Conservation (phyloP, 441 rosid genomes). For the Croton laevigatus region DNA sequence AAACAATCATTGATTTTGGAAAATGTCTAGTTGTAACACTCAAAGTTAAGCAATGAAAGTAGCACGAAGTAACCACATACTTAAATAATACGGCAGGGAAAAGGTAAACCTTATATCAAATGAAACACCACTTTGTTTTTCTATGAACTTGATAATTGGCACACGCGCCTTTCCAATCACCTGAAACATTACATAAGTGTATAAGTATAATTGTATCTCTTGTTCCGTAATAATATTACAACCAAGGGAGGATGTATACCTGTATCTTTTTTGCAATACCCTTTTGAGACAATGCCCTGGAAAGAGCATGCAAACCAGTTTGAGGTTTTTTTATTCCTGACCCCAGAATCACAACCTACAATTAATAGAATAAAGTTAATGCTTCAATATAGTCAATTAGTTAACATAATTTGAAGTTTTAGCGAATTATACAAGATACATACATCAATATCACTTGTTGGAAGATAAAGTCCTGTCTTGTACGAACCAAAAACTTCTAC, state of each 20-base stretch:
- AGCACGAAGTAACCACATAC: neutral
- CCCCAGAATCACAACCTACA: conserved; percentile 73
- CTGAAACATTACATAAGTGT: conserved; percentile 31
- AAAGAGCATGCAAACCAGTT: conserved; percentile 70
- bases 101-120: conserved; percentile 70
- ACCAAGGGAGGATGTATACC: conserved; percentile 36
- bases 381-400: neutral
- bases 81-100: conserved; percentile 8
- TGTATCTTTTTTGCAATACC: conserved; percentile 78
- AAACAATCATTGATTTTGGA: neutral
- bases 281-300: conserved; percentile 72
- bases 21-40: conserved; percentile 1
- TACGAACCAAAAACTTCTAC: conserved; percentile 87
- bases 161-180: conserved; percentile 93
- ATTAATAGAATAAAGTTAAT: conserved; percentile 10
- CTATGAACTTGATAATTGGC: conserved; percentile 85
- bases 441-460: conserved; percentile 95
- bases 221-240: conserved; percentile 5
- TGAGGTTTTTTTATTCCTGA: conserved; percentile 70
- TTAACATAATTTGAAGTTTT: conserved; percentile 6
- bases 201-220: conserved; percentile 14
- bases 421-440: conserved; percentile 26
- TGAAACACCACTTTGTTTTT: conserved; percentile 70
- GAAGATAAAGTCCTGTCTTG: conserved; percentile 82
- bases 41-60: neutral